phyloP scores from a whole-genome alignment of 805 yeast species.

The Yarrowia bubula region DNA sequence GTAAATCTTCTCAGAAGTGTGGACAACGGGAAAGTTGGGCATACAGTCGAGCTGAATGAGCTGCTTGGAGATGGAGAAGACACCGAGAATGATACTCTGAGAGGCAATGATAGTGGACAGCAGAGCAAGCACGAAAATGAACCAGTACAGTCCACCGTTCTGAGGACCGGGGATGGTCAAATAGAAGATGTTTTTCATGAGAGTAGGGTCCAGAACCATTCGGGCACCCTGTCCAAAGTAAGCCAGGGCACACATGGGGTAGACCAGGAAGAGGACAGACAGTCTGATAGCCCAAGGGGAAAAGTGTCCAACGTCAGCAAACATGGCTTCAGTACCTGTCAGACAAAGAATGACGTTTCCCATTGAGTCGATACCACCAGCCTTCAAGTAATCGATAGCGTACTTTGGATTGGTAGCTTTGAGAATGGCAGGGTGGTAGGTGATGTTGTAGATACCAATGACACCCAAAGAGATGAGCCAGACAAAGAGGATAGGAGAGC shows the following conservation, averaged over 20 bases:
- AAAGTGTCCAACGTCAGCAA: conserved; percentile 61
- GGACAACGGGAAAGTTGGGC: conserved; percentile 49
- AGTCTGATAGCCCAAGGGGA: conserved; percentile 51
- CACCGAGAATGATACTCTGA: conserved; percentile 58
- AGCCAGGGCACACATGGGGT: conserved; percentile 51
- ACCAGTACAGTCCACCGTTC: conserved; percentile 49
- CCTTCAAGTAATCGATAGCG: conserved; percentile 48
- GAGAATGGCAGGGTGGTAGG: conserved; percentile 46
- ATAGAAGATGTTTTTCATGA: conserved; percentile 47
- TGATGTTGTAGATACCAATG: conserved; percentile 50
- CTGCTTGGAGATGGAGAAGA: conserved; percentile 52
- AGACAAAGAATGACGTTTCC: conserved; percentile 54
- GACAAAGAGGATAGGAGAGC: conserved; percentile 54
- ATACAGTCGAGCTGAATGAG: conserved; percentile 55
- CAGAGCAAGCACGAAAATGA: conserved; percentile 51
- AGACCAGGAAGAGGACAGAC: conserved; percentile 48
- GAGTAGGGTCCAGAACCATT: conserved; percentile 44
- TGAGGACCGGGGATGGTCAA: conserved; percentile 52
- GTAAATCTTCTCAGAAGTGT: conserved; percentile 46
- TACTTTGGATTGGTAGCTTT: conserved; percentile 51
- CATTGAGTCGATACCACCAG: conserved; percentile 43
- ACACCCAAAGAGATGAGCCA: conserved; percentile 51
- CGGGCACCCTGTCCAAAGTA: conserved; percentile 62
- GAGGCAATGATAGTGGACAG: conserved; percentile 58
- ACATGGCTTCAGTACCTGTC: conserved; percentile 64